Evolutionary conservation across 2,329 filamentous ascomycete species (phyloP).

Genomic region (Aureobasidium sp.): DNA sequence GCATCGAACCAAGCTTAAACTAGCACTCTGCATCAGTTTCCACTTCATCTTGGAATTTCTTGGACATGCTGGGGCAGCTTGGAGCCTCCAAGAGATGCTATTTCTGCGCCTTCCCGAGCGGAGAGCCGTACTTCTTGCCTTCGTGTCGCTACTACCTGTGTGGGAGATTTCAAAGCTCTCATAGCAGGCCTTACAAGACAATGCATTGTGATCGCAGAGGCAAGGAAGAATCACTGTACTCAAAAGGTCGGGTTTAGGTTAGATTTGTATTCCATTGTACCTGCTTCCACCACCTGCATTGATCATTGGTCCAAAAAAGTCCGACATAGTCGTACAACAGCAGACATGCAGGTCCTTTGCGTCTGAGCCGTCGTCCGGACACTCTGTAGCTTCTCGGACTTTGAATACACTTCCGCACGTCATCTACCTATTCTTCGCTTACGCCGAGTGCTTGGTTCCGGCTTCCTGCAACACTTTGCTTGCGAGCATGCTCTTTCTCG

Average conservation of each 20-base stretch:
- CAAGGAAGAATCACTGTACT: neutral
- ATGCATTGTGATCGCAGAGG: neutral
- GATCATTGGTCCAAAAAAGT: slow-evolving; percentile 6
- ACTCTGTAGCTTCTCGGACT: slow-evolving; percentile 6
- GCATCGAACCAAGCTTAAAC: neutral
- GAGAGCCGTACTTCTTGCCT: slow-evolving; percentile 13
- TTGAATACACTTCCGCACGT: slow-evolving; percentile 6
- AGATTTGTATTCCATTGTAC: neutral
- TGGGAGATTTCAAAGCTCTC: neutral
- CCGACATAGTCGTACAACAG: slow-evolving; percentile 7
- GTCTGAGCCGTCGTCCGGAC: slow-evolving; percentile 2
- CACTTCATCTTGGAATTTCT: slow-evolving; percentile 10
- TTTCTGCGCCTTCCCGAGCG: slow-evolving; percentile 9
- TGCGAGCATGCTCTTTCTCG: neutral
- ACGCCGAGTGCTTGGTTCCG: slow-evolving; percentile 1
- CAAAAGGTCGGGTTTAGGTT: neutral
- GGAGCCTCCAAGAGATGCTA: neutral
- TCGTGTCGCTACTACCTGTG: neutral
- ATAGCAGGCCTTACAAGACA: neutral
- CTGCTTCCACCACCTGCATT: neutral
- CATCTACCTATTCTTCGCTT: neutral
- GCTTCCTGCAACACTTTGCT: neutral
- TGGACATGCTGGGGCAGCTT: neutral
- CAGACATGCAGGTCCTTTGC: neutral
- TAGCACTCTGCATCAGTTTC: slow-evolving; percentile 1